These are phyloP conservation scores for Austroboletus olivaceoglutinosus DNA, from an alignment of 1,284 basidiomycete species.

Conservation along the genomic window DNA sequence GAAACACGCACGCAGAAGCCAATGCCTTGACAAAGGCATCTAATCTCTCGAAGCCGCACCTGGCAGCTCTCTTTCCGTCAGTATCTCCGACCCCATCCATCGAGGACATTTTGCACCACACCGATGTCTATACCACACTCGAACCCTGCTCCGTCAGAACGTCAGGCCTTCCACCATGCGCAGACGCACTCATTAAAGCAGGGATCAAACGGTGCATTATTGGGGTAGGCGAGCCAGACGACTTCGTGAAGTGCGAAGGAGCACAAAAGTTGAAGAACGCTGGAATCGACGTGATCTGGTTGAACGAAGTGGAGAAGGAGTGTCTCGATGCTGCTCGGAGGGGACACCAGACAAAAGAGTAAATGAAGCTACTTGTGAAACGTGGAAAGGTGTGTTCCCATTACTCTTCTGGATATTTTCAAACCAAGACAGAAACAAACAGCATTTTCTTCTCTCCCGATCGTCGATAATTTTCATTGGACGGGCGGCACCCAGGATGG, in stretches of 20 bases:
- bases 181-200: slow-evolving; percentile 78
- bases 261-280: slow-evolving; percentile 71
- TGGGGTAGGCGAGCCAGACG: slow-evolving; percentile 90
- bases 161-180: slow-evolving; percentile 85
- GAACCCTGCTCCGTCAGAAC: slow-evolving; percentile 94
- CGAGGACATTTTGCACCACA: slow-evolving; percentile 50
- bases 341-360: slow-evolving; percentile 37
- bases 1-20: slow-evolving; percentile 98
- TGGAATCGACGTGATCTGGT: slow-evolving; percentile 75
- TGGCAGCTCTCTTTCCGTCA: slow-evolving; percentile 44
- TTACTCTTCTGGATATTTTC: too few relatives aligned
- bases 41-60: slow-evolving; percentile 41
- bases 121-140: slow-evolving; percentile 92
- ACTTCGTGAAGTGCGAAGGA: slow-evolving; percentile 94
- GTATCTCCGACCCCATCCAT: slow-evolving; percentile 31
- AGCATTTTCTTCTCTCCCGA: too few relatives aligned
- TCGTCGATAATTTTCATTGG: too few relatives aligned
- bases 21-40: slow-evolving; percentile 84
- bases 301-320: slow-evolving; percentile 68
- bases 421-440: too few relatives aligned
- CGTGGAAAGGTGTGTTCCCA: too few relatives aligned
- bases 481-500: too few relatives aligned
- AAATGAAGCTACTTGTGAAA: too few relatives aligned
- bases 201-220: slow-evolving; percentile 79
- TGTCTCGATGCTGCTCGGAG: slow-evolving; percentile 77